A percentile compares a stretch with the other conserved stretches of the same genome.
Conservation (phyloP, 495 filamentous ascomycete species). For the Penicillium odoratum region DNA sequence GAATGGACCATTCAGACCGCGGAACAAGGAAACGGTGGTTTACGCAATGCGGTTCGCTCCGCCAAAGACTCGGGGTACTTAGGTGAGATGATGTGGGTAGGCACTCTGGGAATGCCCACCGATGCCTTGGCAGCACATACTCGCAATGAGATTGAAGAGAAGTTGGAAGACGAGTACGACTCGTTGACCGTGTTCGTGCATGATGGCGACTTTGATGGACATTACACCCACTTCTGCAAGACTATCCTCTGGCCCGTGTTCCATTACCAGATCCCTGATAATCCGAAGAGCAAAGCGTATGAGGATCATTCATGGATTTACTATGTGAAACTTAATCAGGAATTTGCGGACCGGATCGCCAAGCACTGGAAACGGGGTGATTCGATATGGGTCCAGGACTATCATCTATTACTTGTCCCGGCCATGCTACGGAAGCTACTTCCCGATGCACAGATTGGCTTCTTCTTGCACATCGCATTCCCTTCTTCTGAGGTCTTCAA, state of each 20-base stretch:
- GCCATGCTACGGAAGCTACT: slow-evolving; percentile 81
- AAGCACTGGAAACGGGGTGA: slow-evolving; percentile 90
- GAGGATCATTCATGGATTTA: slow-evolving; percentile 94
- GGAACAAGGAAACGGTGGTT: slow-evolving; percentile 86
- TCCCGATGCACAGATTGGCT: slow-evolving; percentile 88
- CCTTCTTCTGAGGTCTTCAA: slow-evolving; percentile 94
- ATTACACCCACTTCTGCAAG: slow-evolving; percentile 93
- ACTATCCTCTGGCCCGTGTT: slow-evolving; percentile 89
- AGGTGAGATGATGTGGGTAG: slow-evolving; percentile 79
- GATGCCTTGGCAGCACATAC: slow-evolving; percentile 70
- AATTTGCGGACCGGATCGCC: slow-evolving; percentile 84
- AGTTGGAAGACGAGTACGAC: slow-evolving; percentile 73
- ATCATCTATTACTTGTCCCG: slow-evolving; percentile 90
- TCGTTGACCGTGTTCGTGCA: slow-evolving; percentile 79
- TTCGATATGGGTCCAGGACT: slow-evolving; percentile 92
- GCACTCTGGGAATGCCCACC: slow-evolving; percentile 88
- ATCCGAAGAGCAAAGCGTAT: slow-evolving; percentile 96
- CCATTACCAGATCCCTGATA: slow-evolving; percentile 94
- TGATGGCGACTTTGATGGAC: slow-evolving; percentile 86
- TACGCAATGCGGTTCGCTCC: slow-evolving; percentile 82
- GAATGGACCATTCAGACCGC: slow-evolving; percentile 82
- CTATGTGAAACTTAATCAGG: slow-evolving; percentile 86
- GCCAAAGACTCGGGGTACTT: slow-evolving; percentile 63
- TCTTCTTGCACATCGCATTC: slow-evolving; percentile 93
- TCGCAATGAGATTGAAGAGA: slow-evolving; percentile 76